A percentile compares a stretch with the other conserved stretches of the same genome.
These are phyloP conservation scores for Melocanna baccifera DNA, from an alignment of 176 grass and related monocot species.

Conservation along the genomic window DNA sequence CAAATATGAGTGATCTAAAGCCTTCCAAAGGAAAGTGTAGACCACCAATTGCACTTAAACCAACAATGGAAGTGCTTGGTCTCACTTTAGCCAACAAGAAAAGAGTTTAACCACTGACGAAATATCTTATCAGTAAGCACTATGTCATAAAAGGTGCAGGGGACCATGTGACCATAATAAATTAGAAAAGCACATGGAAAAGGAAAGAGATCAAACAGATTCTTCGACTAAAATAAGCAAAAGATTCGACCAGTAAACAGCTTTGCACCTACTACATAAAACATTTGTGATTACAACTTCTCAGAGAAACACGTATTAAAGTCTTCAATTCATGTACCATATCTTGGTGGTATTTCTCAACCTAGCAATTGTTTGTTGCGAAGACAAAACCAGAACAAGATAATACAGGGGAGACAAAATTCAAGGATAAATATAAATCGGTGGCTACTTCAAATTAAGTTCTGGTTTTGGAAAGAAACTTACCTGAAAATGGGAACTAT, in stretches of 20 bases:
- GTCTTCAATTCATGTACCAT: neutral
- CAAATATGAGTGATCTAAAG: slow-evolving; percentile 16
- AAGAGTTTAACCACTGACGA: slow-evolving; percentile 29
- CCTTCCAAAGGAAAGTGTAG: slow-evolving; percentile 20
- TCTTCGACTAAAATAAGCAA: slow-evolving; percentile 25
- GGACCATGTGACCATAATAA: slow-evolving; percentile 27
- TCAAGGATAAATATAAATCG: neutral
- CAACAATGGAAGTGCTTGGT: slow-evolving; percentile 17
- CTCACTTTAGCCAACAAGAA: slow-evolving; percentile 48
- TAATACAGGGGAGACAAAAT: neutral
- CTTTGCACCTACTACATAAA: slow-evolving; percentile 31
- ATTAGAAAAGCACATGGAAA: slow-evolving; percentile 29
- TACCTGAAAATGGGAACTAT: slow-evolving; percentile 95
- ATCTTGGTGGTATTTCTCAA: neutral
- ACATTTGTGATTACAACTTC: neutral
- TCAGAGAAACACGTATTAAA: neutral
- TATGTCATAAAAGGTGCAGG: slow-evolving; percentile 35
- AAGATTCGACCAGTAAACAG: slow-evolving; percentile 18
- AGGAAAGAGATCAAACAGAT: slow-evolving; percentile 27
- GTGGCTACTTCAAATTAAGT: slow-evolving; percentile 11
- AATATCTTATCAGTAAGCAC: slow-evolving; percentile 35
- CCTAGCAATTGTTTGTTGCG: neutral
- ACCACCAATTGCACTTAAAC: slow-evolving; percentile 17
- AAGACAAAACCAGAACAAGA: neutral
- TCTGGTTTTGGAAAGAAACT: slow-evolving; percentile 24